Conservation (phyloP, 2,329 filamentous ascomycete species). For the Cladosporium phlei region DNA sequence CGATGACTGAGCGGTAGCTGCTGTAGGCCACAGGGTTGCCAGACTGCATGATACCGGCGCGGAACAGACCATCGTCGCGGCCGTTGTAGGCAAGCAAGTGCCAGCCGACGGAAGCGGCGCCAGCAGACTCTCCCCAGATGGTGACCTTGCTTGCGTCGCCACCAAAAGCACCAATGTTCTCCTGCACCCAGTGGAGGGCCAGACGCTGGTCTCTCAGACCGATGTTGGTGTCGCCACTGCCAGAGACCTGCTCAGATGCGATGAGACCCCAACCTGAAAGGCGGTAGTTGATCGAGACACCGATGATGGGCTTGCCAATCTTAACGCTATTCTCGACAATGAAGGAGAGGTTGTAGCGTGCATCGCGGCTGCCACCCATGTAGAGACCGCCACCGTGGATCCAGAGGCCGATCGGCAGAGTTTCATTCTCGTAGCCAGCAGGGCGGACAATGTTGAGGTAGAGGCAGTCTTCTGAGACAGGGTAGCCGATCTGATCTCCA, state of each 20-base stretch:
- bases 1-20: slow-evolving; percentile 17
- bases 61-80: slow-evolving; percentile 45
- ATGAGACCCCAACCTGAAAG: slow-evolving; percentile 67
- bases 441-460: slow-evolving; percentile 60
- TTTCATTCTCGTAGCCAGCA: slow-evolving; percentile 38
- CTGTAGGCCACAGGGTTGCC: slow-evolving; percentile 28
- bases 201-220: slow-evolving; percentile 43
- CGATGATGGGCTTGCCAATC: slow-evolving; percentile 50
- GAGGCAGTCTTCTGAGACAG: slow-evolving; percentile 54
- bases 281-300: slow-evolving; percentile 59
- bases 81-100: slow-evolving; percentile 45
- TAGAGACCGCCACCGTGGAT: slow-evolving; percentile 44
- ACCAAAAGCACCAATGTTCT: slow-evolving; percentile 57
- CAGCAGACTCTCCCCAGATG: slow-evolving; percentile 35
- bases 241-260: slow-evolving; percentile 49
- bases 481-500: slow-evolving; percentile 30
- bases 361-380: slow-evolving; percentile 44
- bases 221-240: slow-evolving; percentile 50
- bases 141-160: slow-evolving; percentile 59
- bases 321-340: slow-evolving; percentile 47
- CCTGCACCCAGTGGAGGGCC: slow-evolving; percentile 42
- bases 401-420: slow-evolving; percentile 46
- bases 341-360: slow-evolving; percentile 59
- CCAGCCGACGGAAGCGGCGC: slow-evolving; percentile 40
- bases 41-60: slow-evolving; percentile 44